A percentile compares a stretch with the other conserved stretches of the same genome.
phyloP scores from a whole-genome alignment of 345 rosid species.

The Erucastrum elatum region DNA sequence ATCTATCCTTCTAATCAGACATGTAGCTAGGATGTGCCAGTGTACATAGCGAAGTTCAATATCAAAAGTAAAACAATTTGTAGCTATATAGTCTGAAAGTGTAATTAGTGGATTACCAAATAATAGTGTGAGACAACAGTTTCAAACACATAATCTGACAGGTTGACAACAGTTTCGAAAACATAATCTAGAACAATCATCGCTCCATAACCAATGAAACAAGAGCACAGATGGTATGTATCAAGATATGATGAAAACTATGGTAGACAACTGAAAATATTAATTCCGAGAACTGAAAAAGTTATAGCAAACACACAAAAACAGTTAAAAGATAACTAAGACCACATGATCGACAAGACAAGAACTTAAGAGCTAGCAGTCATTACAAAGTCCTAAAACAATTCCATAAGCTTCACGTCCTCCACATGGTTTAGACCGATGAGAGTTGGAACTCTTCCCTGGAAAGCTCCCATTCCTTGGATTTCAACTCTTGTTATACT shows the following conservation, averaged over 20 bases:
- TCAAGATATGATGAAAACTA: neutral
- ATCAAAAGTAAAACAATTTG: too few relatives aligned
- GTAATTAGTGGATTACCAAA: too few relatives aligned
- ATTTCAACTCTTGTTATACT: neutral
- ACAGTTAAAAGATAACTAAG: neutral
- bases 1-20: too few relatives aligned
- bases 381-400: neutral
- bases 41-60: too few relatives aligned
- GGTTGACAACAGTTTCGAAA: neutral
- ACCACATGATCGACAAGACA: neutral
- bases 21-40: too few relatives aligned
- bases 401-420: neutral
- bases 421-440: neutral
- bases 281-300: neutral
- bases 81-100: too few relatives aligned
- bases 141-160: neutral
- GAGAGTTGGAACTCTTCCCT: accelerated
- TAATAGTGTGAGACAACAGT: too few relatives aligned
- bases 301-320: neutral
- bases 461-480: neutral
- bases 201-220: neutral
- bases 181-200: neutral
- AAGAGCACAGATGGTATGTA: neutral
- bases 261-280: neutral
- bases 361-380: neutral